A percentile compares a stretch with the other conserved stretches of the same genome.
Conservation (phyloP, 176 grass and related monocot genomes). For the Carex cristatella region DNA sequence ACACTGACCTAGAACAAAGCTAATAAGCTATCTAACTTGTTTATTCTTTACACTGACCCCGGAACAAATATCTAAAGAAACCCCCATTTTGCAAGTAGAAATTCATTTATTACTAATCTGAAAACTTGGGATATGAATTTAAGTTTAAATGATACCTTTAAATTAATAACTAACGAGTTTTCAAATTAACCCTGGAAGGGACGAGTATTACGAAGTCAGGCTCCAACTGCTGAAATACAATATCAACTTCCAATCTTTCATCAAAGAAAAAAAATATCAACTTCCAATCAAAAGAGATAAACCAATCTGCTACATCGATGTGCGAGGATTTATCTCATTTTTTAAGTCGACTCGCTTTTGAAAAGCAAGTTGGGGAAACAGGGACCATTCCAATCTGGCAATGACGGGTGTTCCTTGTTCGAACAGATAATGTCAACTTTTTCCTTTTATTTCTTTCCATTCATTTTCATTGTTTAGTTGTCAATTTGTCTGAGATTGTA, state of each 20-base stretch:
- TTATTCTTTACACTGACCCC: too few species aligned
- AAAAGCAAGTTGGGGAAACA: slow-evolving; percentile 4
- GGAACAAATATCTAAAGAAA: too few species aligned
- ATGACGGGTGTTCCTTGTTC: background rate
- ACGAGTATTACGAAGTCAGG: too few species aligned
- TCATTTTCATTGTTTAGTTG: background rate
- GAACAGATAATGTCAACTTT: background rate
- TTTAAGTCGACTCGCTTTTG: background rate
- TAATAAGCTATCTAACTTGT: too few species aligned
- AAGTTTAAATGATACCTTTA: background rate
- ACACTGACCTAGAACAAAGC: too few species aligned
- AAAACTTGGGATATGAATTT: background rate
- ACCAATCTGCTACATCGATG: background rate
- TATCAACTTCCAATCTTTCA: background rate
- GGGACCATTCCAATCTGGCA: slow-evolving; percentile 12
- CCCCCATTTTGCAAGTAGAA: too few species aligned
- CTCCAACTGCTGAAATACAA: background rate
- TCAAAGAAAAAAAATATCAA: background rate
- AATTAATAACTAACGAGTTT: too few species aligned
- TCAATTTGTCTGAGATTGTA: background rate
- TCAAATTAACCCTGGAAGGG: background rate
- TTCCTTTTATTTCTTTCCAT: background rate
- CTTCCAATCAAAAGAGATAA: background rate
- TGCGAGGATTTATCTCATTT: background rate
- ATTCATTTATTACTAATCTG: background rate